phyloP scores from a whole-genome alignment of 331 rosid genomes.

The Prunus yedoensis region DNA sequence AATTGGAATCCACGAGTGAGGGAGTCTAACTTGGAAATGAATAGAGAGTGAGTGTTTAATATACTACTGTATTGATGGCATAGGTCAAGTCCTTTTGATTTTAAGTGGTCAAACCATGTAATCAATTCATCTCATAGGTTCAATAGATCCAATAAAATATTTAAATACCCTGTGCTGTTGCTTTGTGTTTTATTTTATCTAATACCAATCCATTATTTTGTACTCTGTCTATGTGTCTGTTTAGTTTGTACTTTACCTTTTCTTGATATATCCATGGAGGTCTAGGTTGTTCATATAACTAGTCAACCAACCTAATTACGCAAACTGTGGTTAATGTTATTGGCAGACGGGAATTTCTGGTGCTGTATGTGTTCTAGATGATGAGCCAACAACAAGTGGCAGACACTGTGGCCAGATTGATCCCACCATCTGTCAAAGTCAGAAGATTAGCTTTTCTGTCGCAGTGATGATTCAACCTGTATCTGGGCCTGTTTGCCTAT shows the following conservation, averaged over 20 bases:
- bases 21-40: not conserved
- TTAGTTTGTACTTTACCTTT: slow-evolving; percentile 12
- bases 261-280: not conserved
- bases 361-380: slow-evolving; percentile 91
- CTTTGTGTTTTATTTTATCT: not conserved
- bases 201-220: not conserved
- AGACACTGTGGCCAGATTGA: slow-evolving; percentile 84
- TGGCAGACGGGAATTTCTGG: slow-evolving; percentile 88
- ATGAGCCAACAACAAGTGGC: slow-evolving; percentile 88
- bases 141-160: not conserved
- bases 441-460: slow-evolving; percentile 75
- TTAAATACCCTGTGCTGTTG: not conserved
- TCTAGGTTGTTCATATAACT: not conserved
- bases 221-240: not conserved
- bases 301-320: slow-evolving; percentile 24
- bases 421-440: slow-evolving; percentile 78
- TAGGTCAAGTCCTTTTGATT: not conserved
- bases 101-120: not conserved
- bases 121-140: not conserved
- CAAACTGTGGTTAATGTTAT: slow-evolving; percentile 24
- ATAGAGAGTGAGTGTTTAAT: not conserved
- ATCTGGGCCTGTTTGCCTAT: slow-evolving; percentile 95
- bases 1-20: not conserved
- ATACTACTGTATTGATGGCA: not conserved
- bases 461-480: slow-evolving; percentile 95